A percentile compares a stretch with the other conserved stretches of the same genome.
These are phyloP conservation scores for Linnemannia zychae DNA, from an alignment of 192 early-diverging fungal genomes.

Conservation along the genomic window DNA sequence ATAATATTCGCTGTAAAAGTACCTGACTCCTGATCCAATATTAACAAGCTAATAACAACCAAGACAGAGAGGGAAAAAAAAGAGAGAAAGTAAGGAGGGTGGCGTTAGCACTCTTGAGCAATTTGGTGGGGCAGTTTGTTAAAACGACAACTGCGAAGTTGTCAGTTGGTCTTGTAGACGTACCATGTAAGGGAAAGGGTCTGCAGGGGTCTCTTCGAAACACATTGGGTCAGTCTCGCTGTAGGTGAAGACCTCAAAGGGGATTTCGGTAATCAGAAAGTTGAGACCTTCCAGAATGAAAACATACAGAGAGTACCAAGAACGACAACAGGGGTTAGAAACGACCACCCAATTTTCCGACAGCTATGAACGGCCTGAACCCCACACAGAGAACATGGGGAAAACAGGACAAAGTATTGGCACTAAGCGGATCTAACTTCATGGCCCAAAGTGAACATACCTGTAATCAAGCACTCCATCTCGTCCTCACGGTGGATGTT, in stretches of 20 bases:
- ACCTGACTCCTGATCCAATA: conserved; percentile 95
- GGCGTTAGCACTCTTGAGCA: not conserved
- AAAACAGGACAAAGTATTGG: not conserved
- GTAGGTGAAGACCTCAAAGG: conserved; percentile 96
- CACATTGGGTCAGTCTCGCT: conserved; percentile 76
- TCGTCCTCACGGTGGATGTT: conserved; percentile 90
- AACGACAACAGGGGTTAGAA: not conserved
- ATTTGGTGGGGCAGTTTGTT: not conserved
- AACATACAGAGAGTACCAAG: not conserved
- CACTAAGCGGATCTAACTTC: not conserved
- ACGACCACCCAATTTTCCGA: not conserved
- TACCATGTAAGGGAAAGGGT: conserved; percentile 92
- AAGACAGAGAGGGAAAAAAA: no score
- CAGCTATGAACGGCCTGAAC: not conserved
- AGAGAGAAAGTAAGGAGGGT: not conserved
- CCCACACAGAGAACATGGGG: not conserved
- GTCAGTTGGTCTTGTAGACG: not conserved
- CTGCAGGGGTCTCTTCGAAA: conserved; percentile 66
- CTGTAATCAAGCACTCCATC: conserved; percentile 89
- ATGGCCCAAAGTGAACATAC: conserved; percentile 32
- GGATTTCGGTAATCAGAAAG: conserved; percentile 92
- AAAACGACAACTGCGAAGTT: not conserved
- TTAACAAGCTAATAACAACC: conserved; percentile 81
- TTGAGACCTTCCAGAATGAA: conserved; percentile 74
- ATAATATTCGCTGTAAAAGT: not conserved